A percentile compares a stretch with the other conserved stretches of the same genome.
These are phyloP conservation scores for Sugiyamaella valdiviana DNA, from an alignment of 805 yeast species.

Conservation along the genomic window DNA sequence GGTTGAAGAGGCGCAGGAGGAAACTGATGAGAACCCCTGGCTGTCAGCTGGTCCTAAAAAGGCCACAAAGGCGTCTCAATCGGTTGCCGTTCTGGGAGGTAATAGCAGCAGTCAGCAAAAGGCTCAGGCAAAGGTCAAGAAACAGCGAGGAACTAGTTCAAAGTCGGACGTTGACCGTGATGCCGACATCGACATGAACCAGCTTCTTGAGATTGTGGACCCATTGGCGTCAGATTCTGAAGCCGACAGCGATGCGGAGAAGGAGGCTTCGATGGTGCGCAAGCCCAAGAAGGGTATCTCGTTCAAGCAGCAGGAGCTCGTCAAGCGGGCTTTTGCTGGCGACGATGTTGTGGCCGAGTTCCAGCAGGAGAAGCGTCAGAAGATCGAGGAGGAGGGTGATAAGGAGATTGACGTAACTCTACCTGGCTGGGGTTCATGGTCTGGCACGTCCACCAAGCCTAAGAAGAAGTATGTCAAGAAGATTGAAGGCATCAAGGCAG, in stretches of 20 bases:
- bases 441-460: conserved; percentile 53
- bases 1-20: conserved; percentile 8
- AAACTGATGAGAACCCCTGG: conserved; percentile 32
- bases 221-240: conserved; percentile 36
- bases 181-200: conserved; percentile 30
- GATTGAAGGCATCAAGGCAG: conserved; percentile 67
- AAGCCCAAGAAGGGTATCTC: conserved; percentile 26
- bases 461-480: conserved; percentile 62
- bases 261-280: conserved; percentile 24
- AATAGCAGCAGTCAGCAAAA: conserved; percentile 47
- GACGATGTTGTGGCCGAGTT: conserved; percentile 87
- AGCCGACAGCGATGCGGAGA: conserved; percentile 44
- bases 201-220: conserved; percentile 50
- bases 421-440: conserved; percentile 99
- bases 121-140: conserved; percentile 33
- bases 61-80: conserved; percentile 45
- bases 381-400: conserved; percentile 73
- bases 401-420: conserved; percentile 75
- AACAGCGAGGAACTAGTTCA: conserved; percentile 30
- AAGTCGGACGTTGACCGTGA: conserved; percentile 21
- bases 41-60: conserved; percentile 28
- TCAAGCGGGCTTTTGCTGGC: conserved; percentile 93
- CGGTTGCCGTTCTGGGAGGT: conserved; percentile 43
- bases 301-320: conserved; percentile 76
- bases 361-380: conserved; percentile 64